Base-by-base conservation (phyloP, 2,329 filamentous ascomycete genomes). In the Pleurostoma richardsiae region DNA sequence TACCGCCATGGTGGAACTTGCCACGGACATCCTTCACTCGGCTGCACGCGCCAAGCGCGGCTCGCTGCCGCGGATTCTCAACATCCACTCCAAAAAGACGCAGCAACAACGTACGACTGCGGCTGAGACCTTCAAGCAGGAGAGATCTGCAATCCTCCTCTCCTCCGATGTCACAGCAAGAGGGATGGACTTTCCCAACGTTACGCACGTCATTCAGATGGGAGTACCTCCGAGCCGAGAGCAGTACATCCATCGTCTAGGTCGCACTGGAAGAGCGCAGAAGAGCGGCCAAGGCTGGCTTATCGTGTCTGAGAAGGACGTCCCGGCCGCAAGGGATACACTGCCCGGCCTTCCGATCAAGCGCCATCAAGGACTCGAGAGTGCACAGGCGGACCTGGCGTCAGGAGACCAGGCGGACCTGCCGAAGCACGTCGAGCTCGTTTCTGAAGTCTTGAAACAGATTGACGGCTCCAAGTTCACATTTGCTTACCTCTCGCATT, bases 141-240 rank as follows among this genome's bases (percentile, higher is more conserved):
- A 80, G n/a, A 61, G 68, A 29, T 77, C 75, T 30, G 89, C 75
- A 29, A 73, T 92, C 47, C 73, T 91, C 41, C 78, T 90, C 61
- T 88, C 88, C 2, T 88, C 87, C 3, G 88, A 92, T 63, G 87
- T 92, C 30, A 88, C 86, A 5, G 86, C 88, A 10, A 77, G 88
- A 64, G 88, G 88, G 54, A 90, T 92, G 84, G 88, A 92, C 62
- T 90, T 90, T 67, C 87, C 87, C 29, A 74, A 82, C 45, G 87
- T 91, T 27, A 86, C 84, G n/a, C 86, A 90, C 58, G 86, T 90
- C 51, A 83, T 91, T 49, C 87, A 91, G 58, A 60, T 88, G 11
- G 84, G 87, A 52, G 58, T 78, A 4, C 84, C 87, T 2, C 68
- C 73, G 4, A 77, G 80, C 51, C 76, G 82, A 29, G 85, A 89